Conservation (phyloP, 305 asterid species). For the Fraxinus greggii region DNA sequence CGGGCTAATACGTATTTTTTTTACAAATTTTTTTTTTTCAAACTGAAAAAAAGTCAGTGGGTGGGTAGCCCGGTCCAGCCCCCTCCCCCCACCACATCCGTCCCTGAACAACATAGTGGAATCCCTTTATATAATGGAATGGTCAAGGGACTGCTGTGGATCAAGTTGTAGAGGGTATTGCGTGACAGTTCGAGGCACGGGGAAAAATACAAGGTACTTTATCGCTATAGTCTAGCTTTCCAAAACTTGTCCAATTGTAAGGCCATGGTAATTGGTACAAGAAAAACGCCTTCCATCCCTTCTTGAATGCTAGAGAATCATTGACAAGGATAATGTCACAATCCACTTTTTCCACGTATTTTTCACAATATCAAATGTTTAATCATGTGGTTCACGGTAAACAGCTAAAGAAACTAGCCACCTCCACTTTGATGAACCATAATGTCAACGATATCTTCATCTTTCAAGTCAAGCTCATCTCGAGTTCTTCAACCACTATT, state of each 20-base stretch:
- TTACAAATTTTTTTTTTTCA: too few species aligned
- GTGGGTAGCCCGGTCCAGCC: too few species aligned
- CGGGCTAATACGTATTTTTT: too few species aligned
- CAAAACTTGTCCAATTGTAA: not conserved
- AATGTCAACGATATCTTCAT: not conserved
- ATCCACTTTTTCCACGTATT: not conserved
- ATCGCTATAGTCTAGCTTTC: too few species aligned
- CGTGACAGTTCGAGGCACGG: too few species aligned
- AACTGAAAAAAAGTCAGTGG: too few species aligned
- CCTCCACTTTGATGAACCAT: not conserved
- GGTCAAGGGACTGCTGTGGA: too few species aligned
- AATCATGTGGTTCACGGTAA: not conserved
- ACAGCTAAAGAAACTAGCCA: not conserved
- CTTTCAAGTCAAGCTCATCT: too few species aligned
- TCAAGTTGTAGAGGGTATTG: too few species aligned
- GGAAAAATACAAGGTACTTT: too few species aligned
- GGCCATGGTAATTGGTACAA: not conserved
- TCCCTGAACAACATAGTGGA: not conserved
- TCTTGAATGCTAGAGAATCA: not conserved
- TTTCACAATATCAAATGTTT: not conserved
- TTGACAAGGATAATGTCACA: not conserved
- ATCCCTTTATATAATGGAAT: not conserved
- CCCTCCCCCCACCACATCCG: too few species aligned
- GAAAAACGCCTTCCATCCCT: not conserved
- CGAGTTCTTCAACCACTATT: too few species aligned